Conservation (phyloP, 371 early-diverging fungal species). For the Mortierella sp. region DNA sequence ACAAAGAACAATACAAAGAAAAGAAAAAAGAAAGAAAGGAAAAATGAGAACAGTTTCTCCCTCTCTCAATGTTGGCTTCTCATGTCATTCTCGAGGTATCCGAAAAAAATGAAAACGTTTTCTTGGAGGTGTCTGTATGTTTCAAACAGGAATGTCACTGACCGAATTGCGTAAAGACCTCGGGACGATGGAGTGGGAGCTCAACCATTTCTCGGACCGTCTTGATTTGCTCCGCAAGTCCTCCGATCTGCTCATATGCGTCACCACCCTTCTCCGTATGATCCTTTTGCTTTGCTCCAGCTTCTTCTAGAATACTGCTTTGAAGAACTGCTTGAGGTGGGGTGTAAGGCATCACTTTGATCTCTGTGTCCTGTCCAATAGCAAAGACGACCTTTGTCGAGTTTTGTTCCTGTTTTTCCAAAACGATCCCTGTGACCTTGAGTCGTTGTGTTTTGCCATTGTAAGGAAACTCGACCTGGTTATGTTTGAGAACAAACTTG, state of each 20-base stretch:
- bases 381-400: constrained; percentile 30
- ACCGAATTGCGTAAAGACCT: constrained; percentile 75
- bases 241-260: constrained; percentile 75
- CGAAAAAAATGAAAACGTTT: constrained; percentile 3
- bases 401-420: constrained; percentile 46
- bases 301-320: constrained; percentile 13
- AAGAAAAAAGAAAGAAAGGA: too few relatives aligned
- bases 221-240: constrained; percentile 73
- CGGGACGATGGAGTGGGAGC: constrained; percentile 81
- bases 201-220: constrained; percentile 90
- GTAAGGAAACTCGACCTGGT: constrained; percentile 65
- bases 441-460: constrained; percentile 61
- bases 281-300: constrained; percentile 11
- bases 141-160: constrained; percentile 13
- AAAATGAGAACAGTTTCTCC: constrained; percentile 6
- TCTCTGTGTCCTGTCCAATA: constrained; percentile 41
- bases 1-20: not conserved
- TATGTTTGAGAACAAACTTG: constrained; percentile 59
- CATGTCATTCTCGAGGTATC: not conserved
- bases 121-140: constrained; percentile 6
- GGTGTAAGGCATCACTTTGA: constrained; percentile 53
- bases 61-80: constrained; percentile 20
- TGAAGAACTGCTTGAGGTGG: constrained; percentile 18
- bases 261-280: constrained; percentile 1
- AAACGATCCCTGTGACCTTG: constrained; percentile 37